phyloP scores from a whole-genome alignment of 805 yeast genomes.

The Ogataea minuta region DNA sequence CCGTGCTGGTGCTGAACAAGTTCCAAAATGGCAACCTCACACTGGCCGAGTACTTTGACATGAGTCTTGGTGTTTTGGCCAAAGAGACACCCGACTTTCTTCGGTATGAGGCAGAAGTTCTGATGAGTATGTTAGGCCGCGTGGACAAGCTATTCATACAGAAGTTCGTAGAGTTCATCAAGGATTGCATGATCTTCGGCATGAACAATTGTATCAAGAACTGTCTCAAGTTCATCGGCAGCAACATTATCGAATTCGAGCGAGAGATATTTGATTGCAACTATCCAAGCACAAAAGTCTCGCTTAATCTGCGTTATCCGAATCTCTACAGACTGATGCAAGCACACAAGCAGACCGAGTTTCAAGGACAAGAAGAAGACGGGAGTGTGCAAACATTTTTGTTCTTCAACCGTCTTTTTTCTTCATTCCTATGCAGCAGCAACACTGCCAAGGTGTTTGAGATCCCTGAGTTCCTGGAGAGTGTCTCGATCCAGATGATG shows the following conservation, averaged over 20 bases:
- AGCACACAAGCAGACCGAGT: conserved; percentile 8
- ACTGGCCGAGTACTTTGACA: conserved; percentile 16
- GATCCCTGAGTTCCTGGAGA: conserved; percentile 23
- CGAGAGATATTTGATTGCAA: conserved; percentile 21
- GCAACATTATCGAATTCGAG: conserved; percentile 22
- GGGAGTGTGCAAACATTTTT: conserved; percentile 6
- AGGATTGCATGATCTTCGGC: conserved; percentile 27
- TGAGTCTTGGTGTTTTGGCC: conserved; percentile 14
- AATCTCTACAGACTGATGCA: conserved; percentile 18
- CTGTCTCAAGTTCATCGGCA: conserved; percentile 19
- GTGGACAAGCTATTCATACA: conserved; percentile 20
- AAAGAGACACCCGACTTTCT: conserved; percentile 22
- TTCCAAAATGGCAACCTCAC: conserved; percentile 12
- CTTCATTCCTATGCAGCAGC: conserved; percentile 18
- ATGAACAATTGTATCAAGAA: conserved; percentile 22
- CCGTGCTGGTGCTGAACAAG: conserved; percentile 19
- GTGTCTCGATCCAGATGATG: conserved; percentile 15
- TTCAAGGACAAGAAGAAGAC: background rate
- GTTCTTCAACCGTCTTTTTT: conserved; percentile 21
- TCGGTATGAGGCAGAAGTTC: conserved; percentile 14
- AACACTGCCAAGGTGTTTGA: conserved; percentile 15
- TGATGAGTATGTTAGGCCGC: conserved; percentile 7
- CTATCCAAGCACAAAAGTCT: conserved; percentile 14
- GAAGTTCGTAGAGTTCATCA: conserved; percentile 24
- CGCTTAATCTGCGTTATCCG: conserved; percentile 22